phyloP scores from a whole-genome alignment of 2,329 filamentous ascomycete genomes.

The Ophiostoma quercus region DNA sequence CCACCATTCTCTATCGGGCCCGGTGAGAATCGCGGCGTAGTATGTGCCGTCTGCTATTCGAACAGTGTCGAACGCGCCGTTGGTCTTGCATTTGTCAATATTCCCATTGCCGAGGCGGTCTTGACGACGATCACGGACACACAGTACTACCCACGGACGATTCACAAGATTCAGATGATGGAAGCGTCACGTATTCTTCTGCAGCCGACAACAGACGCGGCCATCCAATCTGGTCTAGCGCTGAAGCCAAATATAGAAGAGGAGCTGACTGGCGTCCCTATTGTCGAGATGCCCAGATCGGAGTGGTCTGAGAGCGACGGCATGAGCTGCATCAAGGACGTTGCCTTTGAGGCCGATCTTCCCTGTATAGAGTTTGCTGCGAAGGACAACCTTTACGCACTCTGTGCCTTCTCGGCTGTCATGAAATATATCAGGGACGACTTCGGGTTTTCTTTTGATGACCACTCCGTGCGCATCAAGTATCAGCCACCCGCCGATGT shows the following conservation, averaged over 20 bases:
- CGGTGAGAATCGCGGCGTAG: slow-evolving; percentile 24
- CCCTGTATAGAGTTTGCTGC: slow-evolving; percentile 75
- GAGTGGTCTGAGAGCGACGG: slow-evolving; percentile 73
- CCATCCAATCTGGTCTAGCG: slow-evolving; percentile 65
- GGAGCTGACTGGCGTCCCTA: slow-evolving; percentile 40
- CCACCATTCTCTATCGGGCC: slow-evolving; percentile 24
- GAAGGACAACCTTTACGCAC: slow-evolving; percentile 78
- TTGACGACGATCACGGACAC: slow-evolving; percentile 90
- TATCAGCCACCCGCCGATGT: slow-evolving; percentile 86
- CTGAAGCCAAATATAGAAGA: slow-evolving; percentile 24
- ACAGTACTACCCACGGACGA: slow-evolving; percentile 81
- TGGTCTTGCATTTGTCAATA: slow-evolving; percentile 80
- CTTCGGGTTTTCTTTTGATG: slow-evolving; percentile 61
- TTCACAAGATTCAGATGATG: slow-evolving; percentile 80
- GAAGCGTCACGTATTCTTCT: slow-evolving; percentile 76
- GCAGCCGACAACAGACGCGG: slow-evolving; percentile 56
- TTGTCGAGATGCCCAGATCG: slow-evolving; percentile 60
- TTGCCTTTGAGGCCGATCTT: slow-evolving; percentile 76
- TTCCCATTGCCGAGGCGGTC: slow-evolving; percentile 76
- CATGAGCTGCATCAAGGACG: slow-evolving; percentile 67
- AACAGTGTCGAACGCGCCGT: slow-evolving; percentile 81
- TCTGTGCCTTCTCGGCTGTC: slow-evolving; percentile 76
- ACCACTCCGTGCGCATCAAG: slow-evolving; percentile 77
- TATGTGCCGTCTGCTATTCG: slow-evolving; percentile 86
- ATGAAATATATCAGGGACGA: slow-evolving; percentile 75